Evolutionary conservation across 2,329 filamentous ascomycete genomes (phyloP), one percentile per base, ranked within the genome.

Genomic region (Fusarium sp.): DNA sequence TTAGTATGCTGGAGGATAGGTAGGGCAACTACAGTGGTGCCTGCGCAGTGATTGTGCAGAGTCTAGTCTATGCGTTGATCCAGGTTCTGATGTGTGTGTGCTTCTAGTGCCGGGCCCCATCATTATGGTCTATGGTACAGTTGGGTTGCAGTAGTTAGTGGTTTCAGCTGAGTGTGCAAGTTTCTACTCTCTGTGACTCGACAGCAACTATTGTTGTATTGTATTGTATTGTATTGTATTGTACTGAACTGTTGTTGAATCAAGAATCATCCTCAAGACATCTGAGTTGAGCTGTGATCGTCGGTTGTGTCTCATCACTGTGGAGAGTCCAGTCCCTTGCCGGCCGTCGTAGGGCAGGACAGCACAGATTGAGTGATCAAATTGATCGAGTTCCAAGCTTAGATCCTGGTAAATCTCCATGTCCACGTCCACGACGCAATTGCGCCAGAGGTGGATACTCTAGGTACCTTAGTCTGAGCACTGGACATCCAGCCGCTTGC

Each of bases 381-480:
- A 46, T 43, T 64, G 58, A 68, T 68, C 55, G 46, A 56, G 56
- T 69, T 69, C 66, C 66, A 69, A 70, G 66, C 46, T 49, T 67
- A 56, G 45, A 69, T 57, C 66, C 66, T 62, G 38, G 66, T 56
- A 70, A 65, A 70, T 54, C 30, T 70, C 52, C 43, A 65, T 61
- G 25, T 47, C 40, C 40, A 22, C 22, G 47, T 27, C 59, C 48
- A 69, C 53, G 34, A 69, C 54, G 66, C 66, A 56, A 70, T 56
- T 54, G 40, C 55, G 40, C 45, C 46, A 62, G 43, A 51, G 47
- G 66, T 52, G 49, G 49, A 53, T 52, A 52, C 49, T 22, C 22
- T 13, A 13, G 22, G 46, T 48, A 48, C 27, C 15, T 48, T 20
- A n/a, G 20, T n/a, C 45, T 29, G 18, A 47, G 12, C 45, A 29